Evolutionary conservation across 108 stramenopile genomes (phyloP).

Genomic region (Stephanodiscus triporus): DNA sequence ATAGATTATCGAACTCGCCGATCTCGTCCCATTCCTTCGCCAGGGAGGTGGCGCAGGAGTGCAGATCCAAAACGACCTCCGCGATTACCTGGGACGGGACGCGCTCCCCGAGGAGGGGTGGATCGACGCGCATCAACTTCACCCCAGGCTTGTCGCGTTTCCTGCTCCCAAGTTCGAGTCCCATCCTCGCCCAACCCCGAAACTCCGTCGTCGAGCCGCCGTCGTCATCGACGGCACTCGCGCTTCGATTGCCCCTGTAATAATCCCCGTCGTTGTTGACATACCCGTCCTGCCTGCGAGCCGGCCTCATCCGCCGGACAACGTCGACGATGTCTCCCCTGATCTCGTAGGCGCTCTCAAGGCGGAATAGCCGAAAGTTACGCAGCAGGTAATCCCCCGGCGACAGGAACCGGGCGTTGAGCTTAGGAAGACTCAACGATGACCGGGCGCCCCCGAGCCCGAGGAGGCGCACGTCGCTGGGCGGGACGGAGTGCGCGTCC

Average conservation of each 20-base stretch:
- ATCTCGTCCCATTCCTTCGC: conserved; percentile 93
- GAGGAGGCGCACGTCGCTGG: conserved; percentile 42
- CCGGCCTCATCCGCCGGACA: conserved; percentile 71
- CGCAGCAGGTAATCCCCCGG: conserved; percentile 90
- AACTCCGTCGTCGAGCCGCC: conserved; percentile 61
- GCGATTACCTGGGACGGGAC: conserved; percentile 78
- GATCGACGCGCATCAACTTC: conserved; percentile 73
- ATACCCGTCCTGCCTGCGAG: conserved; percentile 39
- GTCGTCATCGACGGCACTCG: conserved; percentile 32
- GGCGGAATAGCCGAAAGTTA: conserved; percentile 87
- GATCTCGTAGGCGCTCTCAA: conserved; percentile 95
- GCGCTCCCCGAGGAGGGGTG: conserved; percentile 84
- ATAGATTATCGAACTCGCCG: conserved; percentile 92
- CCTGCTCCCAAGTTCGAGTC: conserved; percentile 60
- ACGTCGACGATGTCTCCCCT: conserved; percentile 90
- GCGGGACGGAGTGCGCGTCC: conserved; percentile 78
- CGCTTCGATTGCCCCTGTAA: conserved; percentile 40
- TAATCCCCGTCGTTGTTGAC: conserved; percentile 41
- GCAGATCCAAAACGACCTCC: conserved; percentile 82
- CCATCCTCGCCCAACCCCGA: conserved; percentile 87
- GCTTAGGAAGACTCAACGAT: conserved; percentile 89
- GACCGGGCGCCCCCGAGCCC: conserved; percentile 11
- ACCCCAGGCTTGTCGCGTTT: conserved; percentile 41
- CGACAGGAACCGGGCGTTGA: conserved; percentile 90
- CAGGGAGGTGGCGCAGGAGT: conserved; percentile 74